Base-by-base conservation (phyloP, 148 eudicot species). In the Camellia sinensis region DNA sequence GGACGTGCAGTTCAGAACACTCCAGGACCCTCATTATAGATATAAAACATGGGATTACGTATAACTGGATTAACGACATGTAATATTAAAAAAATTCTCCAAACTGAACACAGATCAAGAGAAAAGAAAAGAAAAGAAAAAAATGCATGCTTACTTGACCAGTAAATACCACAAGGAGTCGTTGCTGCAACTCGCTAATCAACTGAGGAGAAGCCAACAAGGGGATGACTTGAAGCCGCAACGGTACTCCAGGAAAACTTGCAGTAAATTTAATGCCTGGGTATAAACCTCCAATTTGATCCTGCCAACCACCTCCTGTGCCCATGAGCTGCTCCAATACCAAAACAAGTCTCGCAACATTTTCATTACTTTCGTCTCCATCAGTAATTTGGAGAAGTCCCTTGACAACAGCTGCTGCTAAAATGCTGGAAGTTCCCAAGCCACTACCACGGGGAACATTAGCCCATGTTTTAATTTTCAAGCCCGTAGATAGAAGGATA, bases 221-320 rank as follows among this genome's bases (percentile, higher is more conserved):
- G 18, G 98, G 97, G 79, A 85, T 78, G 79, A 96, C 98, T 80
- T 93, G 98, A 83, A 96, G 97, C 68, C 95, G 87, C 90, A 96
- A 84, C 40, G 98, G 99, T 65, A 94, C 85, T 74, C 99, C 99
- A 22, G 99, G 99, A 79, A 91, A 92, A 90, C 99, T 93, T 54
- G 90, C 82, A 3, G 97, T 92, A 74, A 89, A 87, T 76, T 96
- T 96, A 63, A 96, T 94, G 65, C 99, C 94, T 76, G 98, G 95
- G 79, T 96, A 94, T 53, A 96, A 83, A 57, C 99, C 99, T 71
- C 99, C 99, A 74, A 96, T 92, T 83, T 96, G 98, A 83, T 94
- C 99, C 82, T 96, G 99, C 99, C 99, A 96, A 59, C 99, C 99
- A 72, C 99, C 99, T 12, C 99, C 99, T 43, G 99, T 96, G 50